Percentiles rank a stretch among this genome's conserved stretches.
These are phyloP conservation scores for Uronychia setigera DNA, from an alignment of 73 alveolate species.

Conservation along the genomic window DNA sequence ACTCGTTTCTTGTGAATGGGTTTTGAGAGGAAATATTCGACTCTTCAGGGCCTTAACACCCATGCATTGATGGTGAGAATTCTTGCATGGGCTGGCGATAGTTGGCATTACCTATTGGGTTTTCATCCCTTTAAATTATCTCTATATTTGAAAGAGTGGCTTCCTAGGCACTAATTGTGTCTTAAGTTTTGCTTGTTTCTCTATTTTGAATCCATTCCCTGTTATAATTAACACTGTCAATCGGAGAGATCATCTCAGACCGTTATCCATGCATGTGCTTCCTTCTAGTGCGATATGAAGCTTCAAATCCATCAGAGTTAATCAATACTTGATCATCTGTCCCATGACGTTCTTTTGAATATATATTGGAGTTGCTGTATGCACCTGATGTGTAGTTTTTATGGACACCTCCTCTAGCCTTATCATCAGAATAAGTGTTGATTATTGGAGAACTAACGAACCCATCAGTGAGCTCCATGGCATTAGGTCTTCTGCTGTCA, in stretches of 20 bases:
- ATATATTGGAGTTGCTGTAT: not conserved
- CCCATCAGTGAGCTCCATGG: not conserved
- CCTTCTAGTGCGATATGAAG: not conserved
- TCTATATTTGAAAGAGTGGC: too few species aligned
- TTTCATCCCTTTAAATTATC: too few species aligned
- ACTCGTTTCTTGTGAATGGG: not conserved
- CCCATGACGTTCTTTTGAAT: not conserved
- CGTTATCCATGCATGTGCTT: not conserved
- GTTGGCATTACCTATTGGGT: too few species aligned
- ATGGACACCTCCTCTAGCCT: too few species aligned
- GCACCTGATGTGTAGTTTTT: not conserved
- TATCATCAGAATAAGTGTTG: too few species aligned
- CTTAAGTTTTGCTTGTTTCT: too few species aligned
- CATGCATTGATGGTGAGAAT: not conserved
- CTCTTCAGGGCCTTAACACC: not conserved
- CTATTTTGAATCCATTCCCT: too few species aligned
- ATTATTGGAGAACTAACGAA: not conserved
- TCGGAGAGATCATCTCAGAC: not conserved
- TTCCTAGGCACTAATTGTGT: too few species aligned
- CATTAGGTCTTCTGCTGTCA: not conserved
- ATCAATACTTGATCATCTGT: not conserved
- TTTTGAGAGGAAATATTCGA: not conserved
- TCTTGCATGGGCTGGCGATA: too few species aligned
- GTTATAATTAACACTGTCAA: not conserved
- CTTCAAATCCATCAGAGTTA: not conserved